Conservation (phyloP, 805 yeast species). For the Yamadazyma sp. region DNA sequence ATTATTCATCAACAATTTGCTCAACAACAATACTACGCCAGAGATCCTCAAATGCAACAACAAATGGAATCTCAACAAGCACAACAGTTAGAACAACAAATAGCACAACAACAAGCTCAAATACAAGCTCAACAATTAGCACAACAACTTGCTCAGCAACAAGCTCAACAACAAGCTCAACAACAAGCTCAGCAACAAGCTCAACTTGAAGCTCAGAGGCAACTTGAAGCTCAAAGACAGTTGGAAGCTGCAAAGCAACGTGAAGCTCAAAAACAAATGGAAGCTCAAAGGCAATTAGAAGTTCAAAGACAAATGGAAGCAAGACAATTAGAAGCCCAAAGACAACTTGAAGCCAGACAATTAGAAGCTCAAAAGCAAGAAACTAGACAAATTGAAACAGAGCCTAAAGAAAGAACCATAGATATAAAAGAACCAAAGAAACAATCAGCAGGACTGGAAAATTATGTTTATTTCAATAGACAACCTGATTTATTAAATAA, state of each 20-base stretch:
- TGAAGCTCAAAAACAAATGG: conserved; percentile 1
- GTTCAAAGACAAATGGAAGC: conserved; percentile 2
- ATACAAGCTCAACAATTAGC: conserved; percentile 2
- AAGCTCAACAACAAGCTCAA: conserved; percentile 8
- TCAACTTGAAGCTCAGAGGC: conserved; percentile 2
- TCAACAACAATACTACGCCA: conserved; percentile 8
- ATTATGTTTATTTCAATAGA: conserved; percentile 72
- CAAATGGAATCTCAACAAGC: conserved; percentile 4
- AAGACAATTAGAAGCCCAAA: background rate
- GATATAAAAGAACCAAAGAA: conserved; percentile 4
- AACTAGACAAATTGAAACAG: too few species aligned
- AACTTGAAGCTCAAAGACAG: conserved; percentile 7
- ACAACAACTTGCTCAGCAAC: background rate
- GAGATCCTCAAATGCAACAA: conserved; percentile 1
- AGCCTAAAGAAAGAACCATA: background rate
- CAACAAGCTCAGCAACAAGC: conserved; percentile 10
- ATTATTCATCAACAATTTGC: conserved; percentile 15
- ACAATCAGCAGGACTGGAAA: conserved; percentile 17
- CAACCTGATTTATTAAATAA: conserved; percentile 79
- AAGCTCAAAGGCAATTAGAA: background rate
- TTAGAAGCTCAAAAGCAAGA: background rate
- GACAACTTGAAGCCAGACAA: conserved; percentile 1
- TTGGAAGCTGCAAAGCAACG: conserved; percentile 7
- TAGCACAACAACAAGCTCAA: conserved; percentile 3
- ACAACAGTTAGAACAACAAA: conserved; percentile 10